A percentile compares a stretch with the other conserved stretches of the same genome.
Evolutionary conservation across 2,329 filamentous ascomycete genomes (phyloP).

Genomic region (Parastagonospora avenae): DNA sequence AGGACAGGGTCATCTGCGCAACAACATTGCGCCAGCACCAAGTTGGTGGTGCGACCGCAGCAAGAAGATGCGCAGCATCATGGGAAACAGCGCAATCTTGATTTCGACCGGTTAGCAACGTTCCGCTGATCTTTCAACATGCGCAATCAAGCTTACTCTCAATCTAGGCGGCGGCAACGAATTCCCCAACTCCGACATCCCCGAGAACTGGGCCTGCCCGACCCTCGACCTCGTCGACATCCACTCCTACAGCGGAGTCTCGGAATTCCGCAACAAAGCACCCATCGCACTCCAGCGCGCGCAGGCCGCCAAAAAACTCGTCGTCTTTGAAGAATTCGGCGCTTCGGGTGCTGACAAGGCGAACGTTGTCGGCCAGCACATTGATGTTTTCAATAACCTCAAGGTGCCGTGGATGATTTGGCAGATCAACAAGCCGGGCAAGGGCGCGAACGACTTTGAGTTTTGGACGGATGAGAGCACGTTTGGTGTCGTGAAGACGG

Average conservation of each 20-base stretch:
- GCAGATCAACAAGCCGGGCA: constrained; percentile 11
- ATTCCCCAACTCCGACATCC: constrained; percentile 6
- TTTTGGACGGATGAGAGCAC: constrained; percentile 9
- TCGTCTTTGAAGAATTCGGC: constrained; percentile 9
- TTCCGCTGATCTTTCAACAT: neutral
- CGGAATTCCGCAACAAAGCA: constrained; percentile 7
- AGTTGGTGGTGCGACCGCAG: constrained; percentile 10
- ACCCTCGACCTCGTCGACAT: constrained; percentile 8
- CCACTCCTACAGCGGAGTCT: constrained; percentile 9
- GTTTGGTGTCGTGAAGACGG: constrained; percentile 3
- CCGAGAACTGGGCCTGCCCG: constrained; percentile 2
- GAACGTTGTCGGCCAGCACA: constrained; percentile 5
- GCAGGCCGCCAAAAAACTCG: constrained; percentile 4
- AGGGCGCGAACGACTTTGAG: constrained; percentile 10
- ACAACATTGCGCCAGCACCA: constrained; percentile 5
- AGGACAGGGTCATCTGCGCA: constrained; percentile 8
- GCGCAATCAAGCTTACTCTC: neutral
- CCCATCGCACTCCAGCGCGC: constrained; percentile 5
- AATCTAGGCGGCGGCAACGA: constrained; percentile 3
- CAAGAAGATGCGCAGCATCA: constrained; percentile 11
- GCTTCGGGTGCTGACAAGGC: constrained; percentile 6
- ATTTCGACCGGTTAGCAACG: constrained; percentile 7
- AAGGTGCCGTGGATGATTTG: constrained; percentile 9
- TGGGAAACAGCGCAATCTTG: constrained; percentile 6
- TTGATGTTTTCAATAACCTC: constrained; percentile 8